Evolutionary conservation across 2,329 filamentous ascomycete genomes (phyloP), one percentile per base, ranked within the genome.

Genomic region (Fonsecaea nubica): DNA sequence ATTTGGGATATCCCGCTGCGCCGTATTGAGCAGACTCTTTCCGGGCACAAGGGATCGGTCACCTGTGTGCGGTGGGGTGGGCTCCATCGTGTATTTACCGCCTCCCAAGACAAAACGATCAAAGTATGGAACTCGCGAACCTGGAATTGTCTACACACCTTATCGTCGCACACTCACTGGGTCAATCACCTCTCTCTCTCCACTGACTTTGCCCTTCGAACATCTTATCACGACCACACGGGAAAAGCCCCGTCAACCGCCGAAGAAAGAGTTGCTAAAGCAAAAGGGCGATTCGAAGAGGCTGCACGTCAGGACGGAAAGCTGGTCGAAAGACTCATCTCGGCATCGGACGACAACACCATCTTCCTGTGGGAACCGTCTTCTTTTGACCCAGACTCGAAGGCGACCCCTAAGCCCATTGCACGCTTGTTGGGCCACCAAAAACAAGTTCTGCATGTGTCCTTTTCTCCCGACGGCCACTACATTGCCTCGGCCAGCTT

Each of bases 1-100:
- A 85, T 98, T 57, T 98, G 93, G 93, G 87, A 93, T 67, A 90
- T 90, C 36, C 89, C 93, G 65, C 88, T 90, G 6, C 90, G 92
- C 45, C 86, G 86, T 52, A 92, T 91, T 1, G 92, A 97, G 74
- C 88, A 91, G 74, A 90, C 94, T 2, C 83, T 98, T 33, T 91
- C 90, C 4, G 94, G 94, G 2, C 95, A 99, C 82, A 95, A 93
- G 80, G 89, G 89, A 53, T 92, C 89, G 56, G 92, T 98, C 15
- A 93, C 91, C 54, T 97, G 93, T 77, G 92, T 98, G 3, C 89
- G 90, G 73, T 99, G 95, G 95, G 95, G 95, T 64, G 94, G 94
- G n/a, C 90, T 89, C 1, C 92, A 93, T 3, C 82, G 87, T 65
- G 89, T 96, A 69, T 96, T 95, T 80, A 92, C 91, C 7, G 87